phyloP scores from a whole-genome alignment of 176 grass and related monocot species.

The Triticum urartu region DNA sequence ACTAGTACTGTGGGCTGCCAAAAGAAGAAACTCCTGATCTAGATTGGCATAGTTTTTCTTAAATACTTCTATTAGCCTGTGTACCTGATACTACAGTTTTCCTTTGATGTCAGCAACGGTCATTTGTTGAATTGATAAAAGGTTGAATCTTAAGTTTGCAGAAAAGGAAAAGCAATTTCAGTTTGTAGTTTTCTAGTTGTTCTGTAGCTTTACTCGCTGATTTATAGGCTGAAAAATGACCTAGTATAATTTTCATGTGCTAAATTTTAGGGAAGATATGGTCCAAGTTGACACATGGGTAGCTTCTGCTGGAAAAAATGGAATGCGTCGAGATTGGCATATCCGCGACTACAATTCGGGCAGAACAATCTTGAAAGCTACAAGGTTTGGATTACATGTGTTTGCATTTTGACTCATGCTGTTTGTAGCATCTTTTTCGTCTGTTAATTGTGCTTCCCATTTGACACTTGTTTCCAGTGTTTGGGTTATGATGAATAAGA shows the following conservation, averaged over 20 bases:
- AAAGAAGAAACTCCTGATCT: constrained; percentile 26
- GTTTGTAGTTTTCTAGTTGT: not conserved
- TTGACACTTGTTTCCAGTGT: constrained; percentile 51
- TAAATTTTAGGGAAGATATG: constrained; percentile 82
- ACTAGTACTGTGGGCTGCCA: constrained; percentile 20
- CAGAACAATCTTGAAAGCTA: constrained; percentile 80
- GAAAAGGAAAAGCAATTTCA: not conserved
- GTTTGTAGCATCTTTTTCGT: not conserved
- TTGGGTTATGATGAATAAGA: constrained; percentile 99
- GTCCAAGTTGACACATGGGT: constrained; percentile 99
- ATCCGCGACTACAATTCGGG: constrained; percentile 79
- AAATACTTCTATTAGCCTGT: not conserved
- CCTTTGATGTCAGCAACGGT: not conserved
- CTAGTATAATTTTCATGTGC: not conserved
- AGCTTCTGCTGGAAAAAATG: constrained; percentile 91
- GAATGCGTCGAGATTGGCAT: constrained; percentile 99
- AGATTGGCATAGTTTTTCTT: not conserved
- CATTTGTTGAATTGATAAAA: not conserved
- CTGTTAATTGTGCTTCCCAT: not conserved
- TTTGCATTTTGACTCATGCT: constrained; percentile 6
- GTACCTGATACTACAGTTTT: not conserved
- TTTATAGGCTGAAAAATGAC: not conserved
- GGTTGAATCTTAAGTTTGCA: not conserved
- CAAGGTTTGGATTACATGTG: constrained; percentile 54
- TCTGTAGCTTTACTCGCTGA: not conserved